phyloP scores from a whole-genome alignment of 352 stramenopile species.

The Phytophthora crassamura region DNA sequence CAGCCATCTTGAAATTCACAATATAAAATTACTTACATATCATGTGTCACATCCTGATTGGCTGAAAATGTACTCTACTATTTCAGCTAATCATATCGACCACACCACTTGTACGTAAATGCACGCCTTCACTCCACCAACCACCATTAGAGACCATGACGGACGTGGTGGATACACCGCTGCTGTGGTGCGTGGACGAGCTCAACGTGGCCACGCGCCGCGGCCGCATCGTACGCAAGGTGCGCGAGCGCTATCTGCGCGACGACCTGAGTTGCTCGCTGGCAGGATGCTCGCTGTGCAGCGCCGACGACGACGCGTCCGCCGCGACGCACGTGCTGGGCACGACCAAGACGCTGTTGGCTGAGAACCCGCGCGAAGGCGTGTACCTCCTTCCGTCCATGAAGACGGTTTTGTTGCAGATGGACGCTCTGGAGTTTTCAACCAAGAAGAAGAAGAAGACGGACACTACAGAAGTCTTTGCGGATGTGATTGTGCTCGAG shows the following conservation, averaged over 20 bases:
- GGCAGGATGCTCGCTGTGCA: constrained; percentile 63
- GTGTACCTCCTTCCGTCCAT: constrained; percentile 90
- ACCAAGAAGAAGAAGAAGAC: constrained; percentile 63
- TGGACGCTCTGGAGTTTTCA: constrained; percentile 91
- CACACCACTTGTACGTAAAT: background rate
- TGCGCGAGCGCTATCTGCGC: constrained; percentile 89
- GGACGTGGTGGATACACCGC: constrained; percentile 29
- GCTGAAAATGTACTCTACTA: background rate
- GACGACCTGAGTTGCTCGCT: constrained; percentile 88
- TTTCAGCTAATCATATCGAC: background rate
- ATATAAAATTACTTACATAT: too few species aligned
- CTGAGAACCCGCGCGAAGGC: constrained; percentile 47
- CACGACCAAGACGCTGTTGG: constrained; percentile 69
- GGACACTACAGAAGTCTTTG: constrained; percentile 52
- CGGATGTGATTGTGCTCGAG: constrained; percentile 91
- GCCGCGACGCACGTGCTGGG: constrained; percentile 63
- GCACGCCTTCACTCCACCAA: constrained; percentile 5
- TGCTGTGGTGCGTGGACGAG: constrained; percentile 80
- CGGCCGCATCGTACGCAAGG: constrained; percentile 78
- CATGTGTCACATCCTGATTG: too few species aligned
- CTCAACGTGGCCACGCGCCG: constrained; percentile 83
- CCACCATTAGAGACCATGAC: constrained; percentile 14
- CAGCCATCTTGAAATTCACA: too few species aligned
- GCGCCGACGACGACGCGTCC: constrained; percentile 60
- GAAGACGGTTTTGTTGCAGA: constrained; percentile 91